These are phyloP conservation scores for Urtica urens DNA, from an alignment of 306 rosid genomes.

Conservation along the genomic window DNA sequence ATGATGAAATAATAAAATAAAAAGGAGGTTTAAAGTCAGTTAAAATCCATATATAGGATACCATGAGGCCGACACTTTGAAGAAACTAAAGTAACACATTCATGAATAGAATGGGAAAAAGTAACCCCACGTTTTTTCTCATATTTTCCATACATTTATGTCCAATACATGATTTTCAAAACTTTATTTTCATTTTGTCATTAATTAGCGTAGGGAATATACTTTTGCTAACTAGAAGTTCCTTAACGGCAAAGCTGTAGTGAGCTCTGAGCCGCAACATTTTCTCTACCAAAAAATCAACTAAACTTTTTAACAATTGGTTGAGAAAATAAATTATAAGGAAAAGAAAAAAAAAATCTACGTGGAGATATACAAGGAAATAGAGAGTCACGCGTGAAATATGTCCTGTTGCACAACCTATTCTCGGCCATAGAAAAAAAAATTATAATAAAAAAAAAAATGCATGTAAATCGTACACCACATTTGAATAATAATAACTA, in stretches of 20 bases:
- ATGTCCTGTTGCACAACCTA: too few species aligned
- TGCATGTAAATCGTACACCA: too few species aligned
- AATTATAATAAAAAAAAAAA: too few species aligned
- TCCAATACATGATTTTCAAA: background rate
- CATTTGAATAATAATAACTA: too few species aligned
- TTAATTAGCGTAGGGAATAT: slow-evolving; percentile 11
- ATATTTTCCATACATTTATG: background rate
- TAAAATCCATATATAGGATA: background rate
- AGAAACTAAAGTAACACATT: background rate
- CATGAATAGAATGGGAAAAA: slow-evolving; percentile 14
- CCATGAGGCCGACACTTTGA: slow-evolving; percentile 16
- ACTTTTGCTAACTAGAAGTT: slow-evolving; percentile 7
- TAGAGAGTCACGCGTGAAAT: too few species aligned
- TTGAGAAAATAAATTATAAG: too few species aligned
- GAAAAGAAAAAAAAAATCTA: too few species aligned
- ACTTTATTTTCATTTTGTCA: background rate
- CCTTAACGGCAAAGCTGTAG: slow-evolving; percentile 26
- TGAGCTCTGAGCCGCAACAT: too few species aligned
- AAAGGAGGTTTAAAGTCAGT: background rate
- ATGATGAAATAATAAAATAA: slow-evolving; percentile 2
- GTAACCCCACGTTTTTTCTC: background rate
- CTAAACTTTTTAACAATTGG: too few species aligned
- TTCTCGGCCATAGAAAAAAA: too few species aligned
- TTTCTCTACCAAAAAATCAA: too few species aligned
- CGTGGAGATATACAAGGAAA: too few species aligned